A percentile compares a stretch with the other conserved stretches of the same genome.
These are phyloP conservation scores for Chlamydomonas incerta DNA, from an alignment of 139 green algal species.

Conservation along the genomic window DNA sequence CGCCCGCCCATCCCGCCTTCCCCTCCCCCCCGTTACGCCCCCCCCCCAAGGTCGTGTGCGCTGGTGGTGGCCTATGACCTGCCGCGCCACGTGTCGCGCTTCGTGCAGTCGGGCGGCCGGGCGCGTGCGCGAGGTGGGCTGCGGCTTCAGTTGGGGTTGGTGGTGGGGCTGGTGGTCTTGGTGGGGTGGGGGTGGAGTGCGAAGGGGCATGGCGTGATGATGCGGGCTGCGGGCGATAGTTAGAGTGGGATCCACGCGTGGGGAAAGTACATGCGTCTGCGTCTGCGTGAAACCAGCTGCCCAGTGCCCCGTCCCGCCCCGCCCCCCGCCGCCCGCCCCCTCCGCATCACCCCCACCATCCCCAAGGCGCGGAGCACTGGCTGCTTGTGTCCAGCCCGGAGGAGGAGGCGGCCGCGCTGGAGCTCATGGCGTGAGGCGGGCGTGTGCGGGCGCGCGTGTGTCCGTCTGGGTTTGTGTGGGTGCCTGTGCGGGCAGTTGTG, in stretches of 20 bases:
- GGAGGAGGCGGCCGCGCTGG: neutral
- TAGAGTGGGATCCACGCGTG: too few relatives aligned
- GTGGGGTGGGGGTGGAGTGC: too few relatives aligned
- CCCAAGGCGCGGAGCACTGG: conserved; percentile 20
- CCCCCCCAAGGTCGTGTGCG: conserved; percentile 6
- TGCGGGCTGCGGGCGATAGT: too few relatives aligned
- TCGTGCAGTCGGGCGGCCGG: conserved; percentile 38
- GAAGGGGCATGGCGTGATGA: too few relatives aligned
- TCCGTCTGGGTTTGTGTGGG: too few relatives aligned
- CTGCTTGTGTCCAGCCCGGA: neutral
- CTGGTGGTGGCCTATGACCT: conserved; percentile 41
- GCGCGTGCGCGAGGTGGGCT: neutral
- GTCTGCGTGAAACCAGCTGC: too few relatives aligned
- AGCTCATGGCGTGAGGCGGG: neutral
- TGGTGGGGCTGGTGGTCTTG: neutral
- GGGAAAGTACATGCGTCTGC: too few relatives aligned
- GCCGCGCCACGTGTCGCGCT: conserved; percentile 28
- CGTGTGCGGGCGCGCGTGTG: neutral
- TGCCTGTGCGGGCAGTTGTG: too few relatives aligned
- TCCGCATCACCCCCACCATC: neutral
- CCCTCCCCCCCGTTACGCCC: neutral
- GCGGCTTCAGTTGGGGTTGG: too few relatives aligned
- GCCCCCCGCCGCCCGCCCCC: too few relatives aligned
- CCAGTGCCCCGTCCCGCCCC: too few relatives aligned
- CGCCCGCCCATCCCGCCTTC: neutral